Evolutionary conservation across 352 stramenopile species (phyloP).

Genomic region (Pythium coloratum): DNA sequence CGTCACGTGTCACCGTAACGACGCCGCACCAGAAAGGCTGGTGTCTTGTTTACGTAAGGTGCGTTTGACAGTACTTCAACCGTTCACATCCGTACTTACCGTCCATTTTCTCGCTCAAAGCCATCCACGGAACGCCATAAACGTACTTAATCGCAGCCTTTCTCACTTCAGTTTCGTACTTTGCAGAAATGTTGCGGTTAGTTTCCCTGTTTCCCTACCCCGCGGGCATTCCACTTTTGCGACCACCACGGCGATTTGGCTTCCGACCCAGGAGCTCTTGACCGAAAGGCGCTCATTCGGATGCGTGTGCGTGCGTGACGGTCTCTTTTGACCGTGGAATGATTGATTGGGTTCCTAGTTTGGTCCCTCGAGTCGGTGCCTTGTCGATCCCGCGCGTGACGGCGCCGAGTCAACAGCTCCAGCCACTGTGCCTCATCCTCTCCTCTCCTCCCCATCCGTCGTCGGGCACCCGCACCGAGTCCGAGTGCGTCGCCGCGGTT

Average conservation of each 20-base stretch:
- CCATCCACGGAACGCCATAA: not conserved
- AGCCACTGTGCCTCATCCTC: not conserved
- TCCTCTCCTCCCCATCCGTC: not conserved
- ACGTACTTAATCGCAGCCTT: not conserved
- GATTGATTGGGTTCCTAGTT: not conserved
- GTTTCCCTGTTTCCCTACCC: not conserved
- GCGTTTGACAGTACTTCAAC: slow-evolving; percentile 12
- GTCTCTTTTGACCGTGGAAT: not conserved
- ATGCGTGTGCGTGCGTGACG: slow-evolving; percentile 1
- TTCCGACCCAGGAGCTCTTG: not conserved
- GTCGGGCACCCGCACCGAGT: too few relatives aligned
- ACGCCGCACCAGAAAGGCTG: slow-evolving; percentile 2
- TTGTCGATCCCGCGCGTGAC: slow-evolving; percentile 3
- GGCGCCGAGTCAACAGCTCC: slow-evolving; percentile 4
- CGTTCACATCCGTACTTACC: not conserved
- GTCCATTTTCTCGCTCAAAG: not conserved
- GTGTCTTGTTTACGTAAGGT: slow-evolving; percentile 5
- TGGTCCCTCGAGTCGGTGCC: not conserved
- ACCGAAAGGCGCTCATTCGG: not conserved
- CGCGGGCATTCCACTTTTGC: not conserved
- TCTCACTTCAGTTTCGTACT: not conserved
- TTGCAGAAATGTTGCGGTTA: not conserved
- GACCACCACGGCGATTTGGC: not conserved
- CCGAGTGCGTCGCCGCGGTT: too few relatives aligned
- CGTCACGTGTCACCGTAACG: not conserved